phyloP scores from a whole-genome alignment of 108 stramenopile genomes.

The Skeletonema marinoi region DNA sequence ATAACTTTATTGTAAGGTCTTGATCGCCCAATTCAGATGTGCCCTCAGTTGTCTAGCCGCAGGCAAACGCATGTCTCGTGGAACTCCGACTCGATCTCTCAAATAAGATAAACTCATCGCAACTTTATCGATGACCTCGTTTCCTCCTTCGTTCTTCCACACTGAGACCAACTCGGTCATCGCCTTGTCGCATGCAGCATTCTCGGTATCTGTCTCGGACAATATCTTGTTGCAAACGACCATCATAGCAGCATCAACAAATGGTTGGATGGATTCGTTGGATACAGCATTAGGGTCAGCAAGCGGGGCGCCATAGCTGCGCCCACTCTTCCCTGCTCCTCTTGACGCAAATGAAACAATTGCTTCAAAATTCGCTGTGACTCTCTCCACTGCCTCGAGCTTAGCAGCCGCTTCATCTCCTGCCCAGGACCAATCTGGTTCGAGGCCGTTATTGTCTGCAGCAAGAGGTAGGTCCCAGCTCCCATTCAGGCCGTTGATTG shows the following conservation, averaged over 20 bases:
- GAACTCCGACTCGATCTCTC: conserved; percentile 92
- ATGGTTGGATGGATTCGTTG: conserved; percentile 58
- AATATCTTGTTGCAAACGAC: conserved; percentile 69
- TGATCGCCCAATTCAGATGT: conserved; percentile 77
- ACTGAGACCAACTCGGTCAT: conserved; percentile 53
- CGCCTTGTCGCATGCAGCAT: conserved; percentile 17
- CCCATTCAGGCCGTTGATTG: conserved; percentile 75
- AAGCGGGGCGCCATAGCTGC: conserved; percentile 71
- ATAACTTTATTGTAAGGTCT: background rate
- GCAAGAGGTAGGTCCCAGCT: conserved; percentile 79
- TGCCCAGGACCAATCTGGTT: conserved; percentile 83
- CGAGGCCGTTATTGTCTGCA: conserved; percentile 71
- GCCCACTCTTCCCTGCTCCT: conserved; percentile 84
- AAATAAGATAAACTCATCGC: conserved; percentile 74
- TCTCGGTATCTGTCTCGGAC: conserved; percentile 43
- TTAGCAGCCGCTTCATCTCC: conserved; percentile 67
- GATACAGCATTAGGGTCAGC: conserved; percentile 87
- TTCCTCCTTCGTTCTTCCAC: conserved; percentile 63
- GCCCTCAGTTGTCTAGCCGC: conserved; percentile 89
- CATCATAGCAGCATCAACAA: conserved; percentile 66
- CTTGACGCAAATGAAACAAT: conserved; percentile 87
- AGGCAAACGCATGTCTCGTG: conserved; percentile 89
- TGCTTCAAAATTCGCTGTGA: conserved; percentile 74
- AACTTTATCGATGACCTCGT: conserved; percentile 52
- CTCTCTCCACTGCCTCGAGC: conserved; percentile 84